Percentiles rank a stretch among this genome's conserved stretches.
phyloP scores from a whole-genome alignment of 2,329 filamentous ascomycete genomes.

The Alternaria hordeiaustralica region DNA sequence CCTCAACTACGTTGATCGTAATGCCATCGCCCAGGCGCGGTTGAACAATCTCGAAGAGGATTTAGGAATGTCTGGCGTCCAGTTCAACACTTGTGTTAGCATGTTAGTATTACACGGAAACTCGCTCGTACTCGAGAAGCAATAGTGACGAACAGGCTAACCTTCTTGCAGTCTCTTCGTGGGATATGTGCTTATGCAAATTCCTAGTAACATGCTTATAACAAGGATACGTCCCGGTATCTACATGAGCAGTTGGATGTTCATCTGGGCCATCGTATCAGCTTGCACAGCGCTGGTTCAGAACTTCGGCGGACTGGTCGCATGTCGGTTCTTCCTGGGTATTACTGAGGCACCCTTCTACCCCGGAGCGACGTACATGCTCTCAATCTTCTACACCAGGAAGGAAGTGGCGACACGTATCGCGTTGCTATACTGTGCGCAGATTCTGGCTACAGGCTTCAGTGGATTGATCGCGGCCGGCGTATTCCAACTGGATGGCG shows the following conservation, averaged over 20 bases:
- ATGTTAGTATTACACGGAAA: slow-evolving; percentile 38
- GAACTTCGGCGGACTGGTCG: slow-evolving; percentile 43
- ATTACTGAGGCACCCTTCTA: slow-evolving; percentile 55
- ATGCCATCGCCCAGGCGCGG: slow-evolving; percentile 70
- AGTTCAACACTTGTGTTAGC: slow-evolving; percentile 56
- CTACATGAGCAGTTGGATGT: slow-evolving; percentile 46
- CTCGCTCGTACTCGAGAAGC: neutral
- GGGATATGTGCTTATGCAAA: slow-evolving; percentile 46
- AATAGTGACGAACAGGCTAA: neutral
- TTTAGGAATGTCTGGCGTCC: slow-evolving; percentile 33
- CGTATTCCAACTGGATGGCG: slow-evolving; percentile 43
- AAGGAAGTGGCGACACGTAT: slow-evolving; percentile 52
- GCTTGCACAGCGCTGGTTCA: slow-evolving; percentile 43
- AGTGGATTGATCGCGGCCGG: slow-evolving; percentile 54
- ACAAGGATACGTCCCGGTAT: slow-evolving; percentile 41
- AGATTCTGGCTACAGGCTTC: slow-evolving; percentile 51
- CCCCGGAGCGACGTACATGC: slow-evolving; percentile 66
- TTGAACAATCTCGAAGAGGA: slow-evolving; percentile 68
- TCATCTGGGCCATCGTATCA: slow-evolving; percentile 46
- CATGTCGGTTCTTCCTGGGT: slow-evolving; percentile 39
- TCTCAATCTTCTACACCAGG: slow-evolving; percentile 71
- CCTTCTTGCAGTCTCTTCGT: slow-evolving; percentile 54
- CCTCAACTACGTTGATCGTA: slow-evolving; percentile 58
- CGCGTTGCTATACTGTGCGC: slow-evolving; percentile 49
- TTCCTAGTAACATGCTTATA: slow-evolving; percentile 54